A percentile compares a stretch with the other conserved stretches of the same genome.
Evolutionary conservation across 805 yeast genomes (phyloP).

Genomic region (Lipomyces sp.): DNA sequence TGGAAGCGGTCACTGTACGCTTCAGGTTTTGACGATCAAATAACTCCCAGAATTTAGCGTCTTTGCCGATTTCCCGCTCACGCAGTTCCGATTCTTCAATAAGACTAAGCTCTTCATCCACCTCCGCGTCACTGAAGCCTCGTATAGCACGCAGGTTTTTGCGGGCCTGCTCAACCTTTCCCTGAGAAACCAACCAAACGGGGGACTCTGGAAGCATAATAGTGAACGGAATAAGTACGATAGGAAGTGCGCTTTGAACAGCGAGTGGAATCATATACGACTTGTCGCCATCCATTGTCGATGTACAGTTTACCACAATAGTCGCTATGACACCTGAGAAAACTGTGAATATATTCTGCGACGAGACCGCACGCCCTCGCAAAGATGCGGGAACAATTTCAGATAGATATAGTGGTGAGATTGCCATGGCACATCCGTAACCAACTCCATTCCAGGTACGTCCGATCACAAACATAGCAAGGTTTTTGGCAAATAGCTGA

Average conservation of each 20-base stretch:
- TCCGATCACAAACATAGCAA: slow-evolving; percentile 15
- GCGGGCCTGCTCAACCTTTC: neutral
- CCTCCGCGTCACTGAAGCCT: neutral
- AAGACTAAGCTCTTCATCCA: neutral
- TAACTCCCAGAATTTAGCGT: slow-evolving; percentile 9
- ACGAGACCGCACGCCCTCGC: slow-evolving; percentile 16
- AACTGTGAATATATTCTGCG: slow-evolving; percentile 9
- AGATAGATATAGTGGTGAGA: slow-evolving; percentile 17
- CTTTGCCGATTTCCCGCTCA: slow-evolving; percentile 7
- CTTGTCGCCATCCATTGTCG: neutral
- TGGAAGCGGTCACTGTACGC: slow-evolving; percentile 11
- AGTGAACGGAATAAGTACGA: slow-evolving; percentile 8
- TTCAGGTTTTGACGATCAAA: slow-evolving; percentile 11
- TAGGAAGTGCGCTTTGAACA: slow-evolving; percentile 17
- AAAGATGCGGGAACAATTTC: slow-evolving; percentile 12
- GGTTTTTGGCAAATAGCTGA: slow-evolving; percentile 16
- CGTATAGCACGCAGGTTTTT: slow-evolving; percentile 11
- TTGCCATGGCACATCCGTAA: slow-evolving; percentile 15
- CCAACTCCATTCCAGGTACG: slow-evolving; percentile 15
- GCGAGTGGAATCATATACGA: slow-evolving; percentile 17
- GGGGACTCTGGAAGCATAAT: slow-evolving; percentile 11
- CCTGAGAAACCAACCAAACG: slow-evolving; percentile 6
- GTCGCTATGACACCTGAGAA: slow-evolving; percentile 18
- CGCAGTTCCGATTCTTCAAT: neutral
- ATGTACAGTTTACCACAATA: slow-evolving; percentile 14